Evolutionary conservation across 371 early-diverging fungal species (phyloP), one percentile per base, ranked within the genome.

Genomic region (Lichtheimia ramosa): DNA sequence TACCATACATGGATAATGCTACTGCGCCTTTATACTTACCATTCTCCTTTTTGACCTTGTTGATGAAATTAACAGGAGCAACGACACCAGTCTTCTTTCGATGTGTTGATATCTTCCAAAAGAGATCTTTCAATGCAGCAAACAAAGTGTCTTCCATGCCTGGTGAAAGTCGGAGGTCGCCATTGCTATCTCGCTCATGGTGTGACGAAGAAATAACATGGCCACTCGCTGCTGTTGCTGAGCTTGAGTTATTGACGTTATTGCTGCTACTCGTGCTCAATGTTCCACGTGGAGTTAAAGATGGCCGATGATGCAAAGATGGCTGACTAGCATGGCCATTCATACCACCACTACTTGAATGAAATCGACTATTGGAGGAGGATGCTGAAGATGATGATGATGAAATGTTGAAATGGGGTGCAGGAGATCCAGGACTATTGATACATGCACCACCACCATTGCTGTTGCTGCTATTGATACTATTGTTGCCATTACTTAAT

Each of bases 21-120:
- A 39, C 18, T 34, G 23, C 28, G n/a, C 16, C 28, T 20, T 23
- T 16, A 16, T 14, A 43, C 61, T 71, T 83, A 93, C 95, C 92
- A 75, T 97, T 94, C 61, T 94, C 93, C 64, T 86, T 87, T 66
- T 90, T 92, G 41, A 98, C 86, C 65, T 90, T 92, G 51, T 83
- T 83, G 10, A 97, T 87, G 62, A 98, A 95, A 42, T 87, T 83
- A 41, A 86, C 80, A 5, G 97, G 98, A n/a, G 92, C 92, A 28
- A 95, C 74, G 23, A 89, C 88, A 15, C 96, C 96, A 0, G 90
- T 85, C 66, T 90, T 86, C 69, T 92, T 93, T 58, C 89, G 88
- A 48, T 94, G 92, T 12, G 83, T 83, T 5, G 90, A 78, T 28
- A 96, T 96, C 50, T 85, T 83, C 75, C 86, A 75, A 68, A 97